These are phyloP conservation scores for Grosmannia clavigera DNA, from an alignment of 2,329 filamentous ascomycete genomes.

Conservation along the genomic window DNA sequence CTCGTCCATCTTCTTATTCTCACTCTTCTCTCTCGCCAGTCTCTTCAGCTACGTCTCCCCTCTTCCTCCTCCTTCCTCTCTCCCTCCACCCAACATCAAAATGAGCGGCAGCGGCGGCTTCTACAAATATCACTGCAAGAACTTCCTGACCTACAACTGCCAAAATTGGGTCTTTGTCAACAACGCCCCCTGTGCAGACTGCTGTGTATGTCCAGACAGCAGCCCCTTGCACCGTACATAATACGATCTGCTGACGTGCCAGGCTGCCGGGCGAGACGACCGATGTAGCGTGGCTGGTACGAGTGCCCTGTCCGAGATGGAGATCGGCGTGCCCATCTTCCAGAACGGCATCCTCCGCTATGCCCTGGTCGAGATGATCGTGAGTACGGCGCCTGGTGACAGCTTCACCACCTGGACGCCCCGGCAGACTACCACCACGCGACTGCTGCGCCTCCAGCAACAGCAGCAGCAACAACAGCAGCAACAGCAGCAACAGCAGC, in stretches of 20 bases:
- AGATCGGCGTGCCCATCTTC: conserved; percentile 9
- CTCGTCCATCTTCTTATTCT: background rate
- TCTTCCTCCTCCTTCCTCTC: background rate
- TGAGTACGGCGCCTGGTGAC: conserved; percentile 21
- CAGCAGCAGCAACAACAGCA: background rate
- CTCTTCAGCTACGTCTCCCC: background rate
- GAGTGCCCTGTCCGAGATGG: conserved; percentile 6
- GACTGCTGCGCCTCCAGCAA: background rate
- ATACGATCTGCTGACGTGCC: background rate
- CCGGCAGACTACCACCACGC: conserved; percentile 13
- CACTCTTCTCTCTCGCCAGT: background rate
- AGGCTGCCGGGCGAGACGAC: conserved; percentile 38
- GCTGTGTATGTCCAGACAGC: conserved; percentile 24
- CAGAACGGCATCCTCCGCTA: conserved; percentile 35
- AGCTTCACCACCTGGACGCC: conserved; percentile 24
- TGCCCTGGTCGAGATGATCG: conserved; percentile 32
- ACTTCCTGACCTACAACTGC: conserved; percentile 35
- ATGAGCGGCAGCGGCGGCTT: conserved; percentile 30
- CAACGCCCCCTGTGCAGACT: conserved; percentile 30
- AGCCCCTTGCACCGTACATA: background rate
- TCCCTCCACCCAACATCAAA: conserved; percentile 16
- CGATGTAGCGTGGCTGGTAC: conserved; percentile 15
- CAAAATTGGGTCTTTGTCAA: conserved; percentile 37
- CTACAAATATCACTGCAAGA: conserved; percentile 39
- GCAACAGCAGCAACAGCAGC: background rate